Evolutionary conservation across 371 early-diverging fungal species (phyloP).

Genomic region (Saksenaea vasiformis): DNA sequence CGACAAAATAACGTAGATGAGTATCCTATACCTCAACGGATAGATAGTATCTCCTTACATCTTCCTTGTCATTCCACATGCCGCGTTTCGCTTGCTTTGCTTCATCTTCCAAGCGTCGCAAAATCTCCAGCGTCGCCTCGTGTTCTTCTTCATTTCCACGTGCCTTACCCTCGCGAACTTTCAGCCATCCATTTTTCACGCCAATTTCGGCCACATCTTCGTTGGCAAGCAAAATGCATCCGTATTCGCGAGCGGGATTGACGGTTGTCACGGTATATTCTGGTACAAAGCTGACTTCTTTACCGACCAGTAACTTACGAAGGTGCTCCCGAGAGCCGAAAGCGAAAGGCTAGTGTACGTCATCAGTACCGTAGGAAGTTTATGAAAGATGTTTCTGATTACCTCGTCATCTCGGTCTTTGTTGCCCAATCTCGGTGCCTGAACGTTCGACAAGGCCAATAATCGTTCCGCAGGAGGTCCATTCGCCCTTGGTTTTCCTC

Average conservation of each 20-base stretch:
- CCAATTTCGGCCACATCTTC: conserved; percentile 74
- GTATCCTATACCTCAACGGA: not conserved
- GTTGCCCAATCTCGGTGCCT: conserved; percentile 86
- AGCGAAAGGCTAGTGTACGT: conserved; percentile 69
- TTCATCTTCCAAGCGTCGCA: conserved; percentile 69
- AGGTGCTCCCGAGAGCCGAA: conserved; percentile 89
- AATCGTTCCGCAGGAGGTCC: conserved; percentile 87
- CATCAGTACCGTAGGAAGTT: not conserved
- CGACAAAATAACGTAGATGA: not conserved
- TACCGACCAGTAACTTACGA: conserved; percentile 86
- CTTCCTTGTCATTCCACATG: conserved; percentile 70
- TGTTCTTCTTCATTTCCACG: conserved; percentile 46
- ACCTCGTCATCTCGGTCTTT: conserved; percentile 85
- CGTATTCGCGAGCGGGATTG: conserved; percentile 72
- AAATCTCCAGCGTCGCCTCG: conserved; percentile 57
- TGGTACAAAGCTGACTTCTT: conserved; percentile 83
- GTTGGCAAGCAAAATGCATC: conserved; percentile 60
- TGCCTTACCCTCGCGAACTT: conserved; percentile 65
- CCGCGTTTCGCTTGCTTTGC: conserved; percentile 78
- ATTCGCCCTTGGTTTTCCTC: conserved; percentile 74
- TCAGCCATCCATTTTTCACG: conserved; percentile 86
- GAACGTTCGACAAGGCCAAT: conserved; percentile 80
- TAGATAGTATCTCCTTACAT: conserved; percentile 29
- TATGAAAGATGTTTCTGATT: conserved; percentile 6
- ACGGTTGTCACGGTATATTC: conserved; percentile 69